Base-by-base conservation (phyloP, 257 asterid genomes). In the Solanum okadae region DNA sequence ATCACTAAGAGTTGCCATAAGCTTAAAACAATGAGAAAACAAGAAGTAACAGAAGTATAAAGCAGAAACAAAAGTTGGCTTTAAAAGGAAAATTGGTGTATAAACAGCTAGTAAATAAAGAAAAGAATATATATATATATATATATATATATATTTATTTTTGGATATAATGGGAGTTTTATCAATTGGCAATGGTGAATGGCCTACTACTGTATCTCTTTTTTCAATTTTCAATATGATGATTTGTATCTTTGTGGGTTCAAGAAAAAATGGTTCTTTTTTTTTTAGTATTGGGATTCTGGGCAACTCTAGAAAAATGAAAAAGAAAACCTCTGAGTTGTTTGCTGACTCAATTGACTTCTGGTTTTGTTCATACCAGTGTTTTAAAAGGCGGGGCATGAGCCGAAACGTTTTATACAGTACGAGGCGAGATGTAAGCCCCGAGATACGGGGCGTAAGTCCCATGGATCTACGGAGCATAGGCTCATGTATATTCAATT, bases 1-100 rank as follows among this genome's bases (percentile, higher is more conserved):
- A 91, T 97, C 99, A 87, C 89, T 94, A 42, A 96, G 93, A 88
- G 93, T 94, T 75, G 98, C 99, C 99, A 97, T 97, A 84, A 89
- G 37, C 46, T 40, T 85, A 77, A 63, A 86, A 35, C 10, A 56
- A 63, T 61, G 59, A 56, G 40, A 68, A 85, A 23, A 18, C 63
- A 61, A 56, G 33, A 85, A 63, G 77, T 35, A 91, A 71, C 81
- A 82, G 61, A 40, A 88, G 68, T 42, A 22, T 8, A 46, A 22
- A 78, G 75, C 63, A 52, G 89, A 89, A 83, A 49, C 16, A 35
- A 88, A 89, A 76, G 86, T 31, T 87, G 91, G 90, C 87, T 34
- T 86, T n/a, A 72, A 49, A 89, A 82, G 81, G 90, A 90, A 88
- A 61, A 86, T 31, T 59, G 42, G 86, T 22, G 8, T 42, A 78